These are phyloP conservation scores for Wallacemonas sp. DNA, from an alignment of 208 protist genomes.

Conservation along the genomic window DNA sequence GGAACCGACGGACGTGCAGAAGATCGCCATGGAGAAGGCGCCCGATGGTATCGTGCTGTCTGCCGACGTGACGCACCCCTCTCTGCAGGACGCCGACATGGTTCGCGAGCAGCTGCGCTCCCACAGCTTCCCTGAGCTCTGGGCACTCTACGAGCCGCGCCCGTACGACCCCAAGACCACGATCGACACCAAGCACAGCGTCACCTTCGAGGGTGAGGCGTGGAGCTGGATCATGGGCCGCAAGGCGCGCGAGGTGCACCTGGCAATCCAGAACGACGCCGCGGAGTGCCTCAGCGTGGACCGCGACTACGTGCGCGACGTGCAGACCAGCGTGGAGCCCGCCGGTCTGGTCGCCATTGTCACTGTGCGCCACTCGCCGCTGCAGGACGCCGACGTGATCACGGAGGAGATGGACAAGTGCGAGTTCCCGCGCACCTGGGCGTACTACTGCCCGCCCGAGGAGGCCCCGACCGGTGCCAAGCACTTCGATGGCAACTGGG, in stretches of 20 bases:
- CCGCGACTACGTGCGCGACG: slow-evolving; percentile 29
- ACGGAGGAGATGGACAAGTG: slow-evolving; percentile 43
- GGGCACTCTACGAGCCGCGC: slow-evolving; percentile 36
- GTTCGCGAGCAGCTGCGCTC: slow-evolving; percentile 34
- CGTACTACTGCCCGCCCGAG: slow-evolving; percentile 40
- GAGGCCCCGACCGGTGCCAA: slow-evolving; percentile 24
- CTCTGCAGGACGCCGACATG: slow-evolving; percentile 18
- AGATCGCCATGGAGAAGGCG: slow-evolving; percentile 26
- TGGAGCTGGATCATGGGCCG: slow-evolving; percentile 47
- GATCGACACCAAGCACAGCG: slow-evolving; percentile 40
- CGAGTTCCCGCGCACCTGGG: slow-evolving; percentile 48
- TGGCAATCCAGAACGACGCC: slow-evolving; percentile 41
- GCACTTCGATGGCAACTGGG: slow-evolving; percentile 48
- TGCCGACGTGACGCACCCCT: slow-evolving; percentile 18
- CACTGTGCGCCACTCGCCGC: slow-evolving; percentile 35
- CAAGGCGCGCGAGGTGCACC: slow-evolving; percentile 24
- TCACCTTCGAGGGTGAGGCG: slow-evolving; percentile 60
- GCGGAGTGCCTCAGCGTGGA: slow-evolving; percentile 33
- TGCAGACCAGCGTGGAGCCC: slow-evolving; percentile 20
- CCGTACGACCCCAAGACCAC: slow-evolving; percentile 40
- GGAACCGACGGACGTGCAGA: slow-evolving; percentile 20
- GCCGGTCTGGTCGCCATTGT: slow-evolving; percentile 22
- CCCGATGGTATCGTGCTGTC: slow-evolving; percentile 24
- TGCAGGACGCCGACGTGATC: slow-evolving; percentile 42
- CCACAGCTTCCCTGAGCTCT: slow-evolving; percentile 46